These are phyloP conservation scores for Cercophora scortea DNA, from an alignment of 495 filamentous ascomycete species.

Conservation along the genomic window DNA sequence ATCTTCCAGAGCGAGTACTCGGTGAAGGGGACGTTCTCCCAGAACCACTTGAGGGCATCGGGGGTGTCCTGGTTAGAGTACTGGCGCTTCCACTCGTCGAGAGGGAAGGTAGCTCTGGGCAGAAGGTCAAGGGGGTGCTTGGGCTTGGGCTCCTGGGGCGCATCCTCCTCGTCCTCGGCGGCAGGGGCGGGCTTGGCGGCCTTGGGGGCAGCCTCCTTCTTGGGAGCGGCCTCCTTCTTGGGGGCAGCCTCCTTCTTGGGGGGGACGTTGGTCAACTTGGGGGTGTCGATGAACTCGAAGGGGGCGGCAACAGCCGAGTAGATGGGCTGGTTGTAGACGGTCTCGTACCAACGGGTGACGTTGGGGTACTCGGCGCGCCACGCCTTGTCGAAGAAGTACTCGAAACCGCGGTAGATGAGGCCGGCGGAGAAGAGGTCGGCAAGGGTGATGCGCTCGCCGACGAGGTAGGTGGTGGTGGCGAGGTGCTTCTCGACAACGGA, in stretches of 20 bases:
- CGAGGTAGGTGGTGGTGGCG: slow-evolving; percentile 88
- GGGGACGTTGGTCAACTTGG: slow-evolving; percentile 71
- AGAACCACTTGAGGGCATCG: slow-evolving; percentile 92
- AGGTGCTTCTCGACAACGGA: slow-evolving; percentile 78
- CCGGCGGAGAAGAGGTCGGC: slow-evolving; percentile 81
- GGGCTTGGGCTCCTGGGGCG: slow-evolving; percentile 69
- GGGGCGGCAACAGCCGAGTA: slow-evolving; percentile 72
- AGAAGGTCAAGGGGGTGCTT: slow-evolving; percentile 95
- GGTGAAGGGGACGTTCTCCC: slow-evolving; percentile 83
- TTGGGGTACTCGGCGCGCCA: slow-evolving; percentile 76
- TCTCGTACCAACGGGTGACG: slow-evolving; percentile 88
- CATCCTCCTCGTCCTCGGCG: slow-evolving; percentile 58
- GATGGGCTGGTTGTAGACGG: slow-evolving; percentile 82
- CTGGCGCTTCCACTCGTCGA: slow-evolving; percentile 97
- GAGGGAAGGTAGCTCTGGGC: slow-evolving; percentile 65
- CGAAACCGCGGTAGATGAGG: slow-evolving; percentile 75
- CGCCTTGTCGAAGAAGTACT: slow-evolving; percentile 82
- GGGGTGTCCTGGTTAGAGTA: slow-evolving; percentile 97
- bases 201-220: slow-evolving; percentile 49
- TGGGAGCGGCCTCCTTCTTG: slow-evolving; percentile 45
- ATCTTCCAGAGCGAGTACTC: slow-evolving; percentile 92
- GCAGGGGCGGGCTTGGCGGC: slow-evolving; percentile 52
- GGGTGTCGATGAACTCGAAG: slow-evolving; percentile 71
- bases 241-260: slow-evolving; percentile 75
- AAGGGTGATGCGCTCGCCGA: slow-evolving; percentile 93